These are phyloP conservation scores for Articulospora tetracladia DNA, from an alignment of 495 filamentous ascomycete genomes.

Conservation along the genomic window DNA sequence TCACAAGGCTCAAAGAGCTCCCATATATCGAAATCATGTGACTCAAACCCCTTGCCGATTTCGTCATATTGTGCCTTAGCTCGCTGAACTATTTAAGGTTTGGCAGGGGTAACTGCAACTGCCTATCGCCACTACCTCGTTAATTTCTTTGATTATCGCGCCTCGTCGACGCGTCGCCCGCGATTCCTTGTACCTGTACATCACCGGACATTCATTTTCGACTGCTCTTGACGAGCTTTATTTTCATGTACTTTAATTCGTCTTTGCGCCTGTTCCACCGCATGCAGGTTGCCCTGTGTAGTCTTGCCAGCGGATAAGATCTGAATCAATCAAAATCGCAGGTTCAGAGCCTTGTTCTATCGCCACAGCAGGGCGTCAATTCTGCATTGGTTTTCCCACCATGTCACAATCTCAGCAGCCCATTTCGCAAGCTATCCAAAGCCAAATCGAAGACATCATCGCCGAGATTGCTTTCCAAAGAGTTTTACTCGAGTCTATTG, in stretches of 20 bases:
- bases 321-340: neutral
- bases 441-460: constrained; percentile 25
- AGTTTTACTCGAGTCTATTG: constrained; percentile 36
- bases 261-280: neutral
- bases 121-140: no score
- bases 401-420: neutral
- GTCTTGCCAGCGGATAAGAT: neutral
- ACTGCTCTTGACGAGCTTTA: neutral
- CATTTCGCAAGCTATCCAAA: constrained; percentile 1
- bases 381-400: neutral
- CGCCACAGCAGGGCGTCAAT: constrained; percentile 3
- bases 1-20: no score
- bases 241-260: neutral
- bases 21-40: no score
- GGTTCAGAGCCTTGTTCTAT: neutral
- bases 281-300: neutral
- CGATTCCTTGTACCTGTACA: no score
- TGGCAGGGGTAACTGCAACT: no score
- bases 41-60: no score
- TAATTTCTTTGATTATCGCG: no score
- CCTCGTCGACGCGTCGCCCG: no score
- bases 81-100: no score
- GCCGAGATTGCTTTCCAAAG: constrained; percentile 37
- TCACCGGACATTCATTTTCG: neutral
- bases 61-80: no score